Percentiles rank a stretch among this genome's conserved stretches.
These are phyloP conservation scores for Lactarius vividus DNA, from an alignment of 768 basidiomycete genomes.

Conservation along the genomic window DNA sequence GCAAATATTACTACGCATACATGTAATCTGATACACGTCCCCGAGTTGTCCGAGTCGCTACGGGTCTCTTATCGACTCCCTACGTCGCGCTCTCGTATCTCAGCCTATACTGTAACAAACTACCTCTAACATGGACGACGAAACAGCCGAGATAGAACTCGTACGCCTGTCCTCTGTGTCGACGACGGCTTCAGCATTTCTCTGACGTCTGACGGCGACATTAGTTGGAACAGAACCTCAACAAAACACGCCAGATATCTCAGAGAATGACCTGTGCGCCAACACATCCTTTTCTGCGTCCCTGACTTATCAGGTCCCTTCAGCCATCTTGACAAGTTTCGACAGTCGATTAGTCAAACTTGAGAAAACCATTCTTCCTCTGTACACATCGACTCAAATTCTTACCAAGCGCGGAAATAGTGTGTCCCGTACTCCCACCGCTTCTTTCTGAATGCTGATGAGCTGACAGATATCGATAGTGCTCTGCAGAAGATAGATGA, in stretches of 20 bases:
- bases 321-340: slow-evolving; percentile 82
- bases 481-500: slow-evolving; percentile 77
- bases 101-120: no score
- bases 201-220: slow-evolving; percentile 6
- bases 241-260: slow-evolving; percentile 82
- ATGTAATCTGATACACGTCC: no score
- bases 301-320: slow-evolving; percentile 32
- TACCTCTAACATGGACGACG: slow-evolving; percentile 46
- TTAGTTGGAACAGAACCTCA: slow-evolving; percentile 83
- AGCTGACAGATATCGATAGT: slow-evolving; percentile 67
- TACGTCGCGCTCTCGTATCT: no score
- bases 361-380: slow-evolving; percentile 80
- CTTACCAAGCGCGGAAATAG: slow-evolving; percentile 71
- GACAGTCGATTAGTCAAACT: slow-evolving; percentile 78
- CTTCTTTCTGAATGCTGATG: background rate
- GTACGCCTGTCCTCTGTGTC: slow-evolving; percentile 4
- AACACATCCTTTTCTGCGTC: slow-evolving; percentile 6
- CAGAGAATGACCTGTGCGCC: slow-evolving; percentile 79
- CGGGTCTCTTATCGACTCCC: no score
- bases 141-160: slow-evolving; percentile 67
- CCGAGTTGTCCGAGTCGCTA: no score
- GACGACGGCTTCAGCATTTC: background rate
- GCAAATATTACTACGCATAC: no score
- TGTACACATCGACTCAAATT: slow-evolving; percentile 77
- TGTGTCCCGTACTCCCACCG: slow-evolving; percentile 38